Evolutionary conservation across 257 asterid genomes (phyloP), one percentile per base, ranked within the genome.

Genomic region (Henckelia pumila): DNA sequence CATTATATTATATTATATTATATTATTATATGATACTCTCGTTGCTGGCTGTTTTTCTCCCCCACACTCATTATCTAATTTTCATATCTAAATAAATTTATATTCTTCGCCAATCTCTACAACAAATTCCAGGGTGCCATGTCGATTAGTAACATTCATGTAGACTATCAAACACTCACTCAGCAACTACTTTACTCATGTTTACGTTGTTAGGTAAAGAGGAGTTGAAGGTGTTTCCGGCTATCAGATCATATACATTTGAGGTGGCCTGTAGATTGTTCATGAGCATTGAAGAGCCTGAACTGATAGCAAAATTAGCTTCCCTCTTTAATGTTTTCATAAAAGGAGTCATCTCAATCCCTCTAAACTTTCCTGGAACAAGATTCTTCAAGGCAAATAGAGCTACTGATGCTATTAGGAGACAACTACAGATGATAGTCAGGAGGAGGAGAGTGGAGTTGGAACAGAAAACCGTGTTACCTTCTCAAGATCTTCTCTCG

Each of bases 191-290:
- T 35, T 16, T 35, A 9, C 47, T 1, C 47, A 35, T 35, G 47
- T 10, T 10, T 35, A n/a, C 47, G 16, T 35, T 35, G 20, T 9
- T 17, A 89, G 94, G 92, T 64, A 78, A 83, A 68, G 71, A 79
- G 53, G 80, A 67, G 63, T 61, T 91, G 72, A 81, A 52, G 61
- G 82, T 81, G 28, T 85, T 79, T 32, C 95, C 93, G 1, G 73
- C 78, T 11, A 68, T 78, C 64, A 89, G 85, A 61, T 19, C 74
- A 25, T 87, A 85, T 80, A 86, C 96, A 2, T 86, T 88, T 26
- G 89, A 84, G 28, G 75, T 89, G 9, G 96, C 89, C 0, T 91
- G 98, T 35, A 85, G 87, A 20, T 74, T 89, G 5, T 89, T 91
- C 65, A 75, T 86, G 89, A 87, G 93, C 82, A 80, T 88, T 7